A percentile compares a stretch with the other conserved stretches of the same genome.
Conservation (phyloP, 176 grass and related monocot genomes). For the Themeda triandra region DNA sequence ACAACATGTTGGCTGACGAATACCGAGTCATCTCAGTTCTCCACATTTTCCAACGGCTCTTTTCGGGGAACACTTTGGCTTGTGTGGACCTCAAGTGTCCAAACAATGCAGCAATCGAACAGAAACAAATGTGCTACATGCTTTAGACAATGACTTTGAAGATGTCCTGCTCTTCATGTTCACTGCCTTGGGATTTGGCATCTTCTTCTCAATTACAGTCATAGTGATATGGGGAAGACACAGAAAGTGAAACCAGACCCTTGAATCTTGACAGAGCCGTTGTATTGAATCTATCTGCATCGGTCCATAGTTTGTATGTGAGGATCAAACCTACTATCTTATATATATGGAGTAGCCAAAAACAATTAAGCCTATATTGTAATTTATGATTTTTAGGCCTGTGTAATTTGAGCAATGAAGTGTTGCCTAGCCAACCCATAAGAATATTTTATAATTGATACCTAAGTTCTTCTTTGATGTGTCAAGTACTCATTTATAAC, state of each 20-base stretch:
- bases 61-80: too few species aligned
- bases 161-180: too few species aligned
- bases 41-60: too few species aligned
- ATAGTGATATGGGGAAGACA: background rate
- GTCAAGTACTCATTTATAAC: too few species aligned
- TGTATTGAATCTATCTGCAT: background rate
- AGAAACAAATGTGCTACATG: too few species aligned
- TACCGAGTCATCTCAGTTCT: too few species aligned
- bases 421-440: background rate
- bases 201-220: background rate
- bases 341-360: background rate
- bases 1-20: too few species aligned
- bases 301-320: background rate
- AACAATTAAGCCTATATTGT: background rate
- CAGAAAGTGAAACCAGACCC: too few species aligned
- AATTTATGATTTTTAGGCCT: background rate
- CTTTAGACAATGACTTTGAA: too few species aligned
- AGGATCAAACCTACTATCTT: background rate
- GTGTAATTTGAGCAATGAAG: background rate
- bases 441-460: background rate
- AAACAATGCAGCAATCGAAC: background rate
- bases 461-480: too few species aligned
- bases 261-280: background rate
- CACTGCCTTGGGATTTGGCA: too few species aligned
- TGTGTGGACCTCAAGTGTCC: too few species aligned